These are phyloP conservation scores for Micractinium conductrix DNA, from an alignment of 139 green algal species.

Conservation along the genomic window DNA sequence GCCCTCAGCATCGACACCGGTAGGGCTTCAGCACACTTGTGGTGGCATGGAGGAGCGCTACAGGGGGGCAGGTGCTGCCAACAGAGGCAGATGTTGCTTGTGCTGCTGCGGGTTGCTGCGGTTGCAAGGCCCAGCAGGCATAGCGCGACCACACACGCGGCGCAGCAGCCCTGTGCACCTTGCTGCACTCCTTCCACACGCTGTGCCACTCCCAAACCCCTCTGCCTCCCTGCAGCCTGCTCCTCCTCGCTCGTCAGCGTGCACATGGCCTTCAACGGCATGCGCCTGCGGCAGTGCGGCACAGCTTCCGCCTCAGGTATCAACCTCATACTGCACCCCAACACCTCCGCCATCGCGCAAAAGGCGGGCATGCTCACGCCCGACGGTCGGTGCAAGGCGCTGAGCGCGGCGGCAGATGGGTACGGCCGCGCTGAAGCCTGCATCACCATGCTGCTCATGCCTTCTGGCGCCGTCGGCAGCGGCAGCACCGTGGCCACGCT, in stretches of 20 bases:
- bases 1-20: constrained; percentile 64
- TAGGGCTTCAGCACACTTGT: no score
- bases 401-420: constrained; percentile 62
- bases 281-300: constrained; percentile 38
- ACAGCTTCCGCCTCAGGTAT: constrained; percentile 45
- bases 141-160: no score
- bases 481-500: constrained; percentile 56
- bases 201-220: background rate
- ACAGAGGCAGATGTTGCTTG: no score
- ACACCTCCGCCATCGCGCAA: constrained; percentile 54
- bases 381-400: constrained; percentile 65
- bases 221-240: constrained; percentile 63
- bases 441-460: constrained; percentile 58
- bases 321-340: constrained; percentile 52
- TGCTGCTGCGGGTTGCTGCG: no score
- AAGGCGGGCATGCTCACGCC: constrained; percentile 51
- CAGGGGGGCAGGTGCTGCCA: no score
- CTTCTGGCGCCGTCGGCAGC: constrained; percentile 41
- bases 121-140: no score
- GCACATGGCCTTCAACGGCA: constrained; percentile 60
- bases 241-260: constrained; percentile 86
- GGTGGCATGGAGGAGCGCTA: no score
- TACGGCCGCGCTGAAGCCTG: constrained; percentile 70
- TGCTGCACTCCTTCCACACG: background rate
- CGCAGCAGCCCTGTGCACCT: background rate